Percentiles rank a stretch among this genome's conserved stretches.
These are phyloP conservation scores for Smittium mucronatum DNA, from an alignment of 371 early-diverging fungal genomes.

Conservation along the genomic window DNA sequence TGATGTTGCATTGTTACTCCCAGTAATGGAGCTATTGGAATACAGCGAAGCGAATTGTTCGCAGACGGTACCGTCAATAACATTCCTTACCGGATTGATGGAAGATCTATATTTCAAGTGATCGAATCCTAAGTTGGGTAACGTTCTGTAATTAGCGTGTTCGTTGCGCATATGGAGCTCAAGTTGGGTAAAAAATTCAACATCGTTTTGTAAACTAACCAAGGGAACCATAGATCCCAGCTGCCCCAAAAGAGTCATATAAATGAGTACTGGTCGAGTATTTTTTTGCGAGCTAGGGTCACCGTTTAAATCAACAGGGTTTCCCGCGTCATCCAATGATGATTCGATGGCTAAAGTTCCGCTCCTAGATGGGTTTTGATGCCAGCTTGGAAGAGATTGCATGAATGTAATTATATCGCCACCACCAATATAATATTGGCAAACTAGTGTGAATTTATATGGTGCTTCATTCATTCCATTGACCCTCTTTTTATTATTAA, in stretches of 20 bases:
- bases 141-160: background rate
- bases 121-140: conserved; percentile 73
- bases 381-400: conserved; percentile 4
- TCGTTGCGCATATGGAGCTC: conserved; percentile 71
- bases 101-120: conserved; percentile 71
- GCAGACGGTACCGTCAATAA: conserved; percentile 89
- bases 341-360: background rate
- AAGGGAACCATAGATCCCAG: conserved; percentile 79
- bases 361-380: background rate
- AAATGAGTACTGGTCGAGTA: conserved; percentile 3
- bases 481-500: background rate
- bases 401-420: conserved; percentile 8
- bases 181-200: conserved; percentile 82
- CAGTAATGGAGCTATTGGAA: conserved; percentile 37
- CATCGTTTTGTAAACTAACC: conserved; percentile 62
- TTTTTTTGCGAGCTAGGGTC: background rate
- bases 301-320: background rate
- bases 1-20: background rate
- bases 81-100: conserved; percentile 68
- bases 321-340: background rate
- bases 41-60: conserved; percentile 57
- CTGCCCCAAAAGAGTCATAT: conserved; percentile 48
- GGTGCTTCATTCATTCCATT: conserved; percentile 8
- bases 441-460: conserved; percentile 6
- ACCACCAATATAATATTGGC: conserved; percentile 7